Base-by-base conservation (phyloP, 2,329 filamentous ascomycete genomes). In the Fusarium sp. region DNA sequence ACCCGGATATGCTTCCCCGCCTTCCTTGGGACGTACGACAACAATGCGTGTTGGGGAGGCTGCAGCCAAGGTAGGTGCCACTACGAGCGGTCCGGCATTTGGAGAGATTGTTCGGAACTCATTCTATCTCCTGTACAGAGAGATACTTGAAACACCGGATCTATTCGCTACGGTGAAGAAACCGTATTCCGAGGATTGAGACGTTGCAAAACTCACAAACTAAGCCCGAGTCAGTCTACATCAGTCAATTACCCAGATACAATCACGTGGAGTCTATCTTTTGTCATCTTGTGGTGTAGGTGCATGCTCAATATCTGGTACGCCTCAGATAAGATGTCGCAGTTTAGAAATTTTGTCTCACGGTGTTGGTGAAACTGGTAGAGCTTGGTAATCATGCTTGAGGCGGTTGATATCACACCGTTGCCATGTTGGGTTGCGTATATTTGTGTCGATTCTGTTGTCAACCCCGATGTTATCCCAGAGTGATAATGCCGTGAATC, bases 401-500 rank as follows among this genome's bases (percentile, higher is more conserved):
- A 20, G n/a, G 25, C 14, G 11, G 20, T 17, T 11, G 20, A 11
- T 23, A 33, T 33, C 20, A 33, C 27, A 21, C 18, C 11, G 20
- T 31, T 43, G 20, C 3, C 11, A 6, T 13, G 29, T 25, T 15
- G 17, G 21, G 15, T 15, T 29, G 10, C 14, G 11, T 51, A 13
- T n/a, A 23, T 6, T 18, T 33, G 42, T 14, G 18, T 18, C 13
- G 14, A 15, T 11, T 14, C 13, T 41, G 13, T 41, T n/a, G 18
- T 35, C 15, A n/a, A 35, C 3, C 7, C 10, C 6, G 15, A n/a
- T 35, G 15, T 13, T 6, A 35, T 35, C 15, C 15, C 10, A 11
- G 17, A 45, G 82, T 1, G 88, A 88, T 3, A 91, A 75, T 4
- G 85, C 83, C 0, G 86, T 88, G 70, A 90, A 84, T 41, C 20